Percentiles rank a stretch among this genome's conserved stretches.
Conservation (phyloP, 2,329 filamentous ascomycete species). For the Pseudocercospora fuligena region DNA sequence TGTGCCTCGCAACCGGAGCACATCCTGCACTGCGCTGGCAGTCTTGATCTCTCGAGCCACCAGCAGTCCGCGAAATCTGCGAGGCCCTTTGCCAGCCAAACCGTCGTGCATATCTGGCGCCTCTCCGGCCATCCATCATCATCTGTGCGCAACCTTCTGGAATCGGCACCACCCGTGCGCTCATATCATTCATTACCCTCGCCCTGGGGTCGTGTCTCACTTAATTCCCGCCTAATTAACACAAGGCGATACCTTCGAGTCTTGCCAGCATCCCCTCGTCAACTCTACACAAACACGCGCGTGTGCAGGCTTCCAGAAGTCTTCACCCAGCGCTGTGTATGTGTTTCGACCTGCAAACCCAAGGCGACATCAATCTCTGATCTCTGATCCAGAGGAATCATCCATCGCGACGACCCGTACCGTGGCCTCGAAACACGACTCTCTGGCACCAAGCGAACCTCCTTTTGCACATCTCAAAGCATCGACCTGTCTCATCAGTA, state of each 20-base stretch:
- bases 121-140: conserved; percentile 8
- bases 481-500: conserved; percentile 38
- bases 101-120: conserved; percentile 7
- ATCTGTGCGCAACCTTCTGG: conserved; percentile 28
- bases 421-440: conserved; percentile 20
- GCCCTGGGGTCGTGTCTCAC: conserved; percentile 29
- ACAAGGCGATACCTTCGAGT: conserved; percentile 22
- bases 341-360: not conserved
- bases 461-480: conserved; percentile 29
- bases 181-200: conserved; percentile 26
- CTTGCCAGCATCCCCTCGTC: conserved; percentile 28
- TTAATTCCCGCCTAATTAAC: conserved; percentile 33
- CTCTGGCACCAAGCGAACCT: conserved; percentile 25
- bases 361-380: not conserved
- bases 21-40: conserved; percentile 8
- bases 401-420: conserved; percentile 28
- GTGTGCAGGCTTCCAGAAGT: conserved; percentile 15
- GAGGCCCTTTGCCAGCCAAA: not conserved
- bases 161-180: conserved; percentile 25
- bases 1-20: conserved; percentile 14
- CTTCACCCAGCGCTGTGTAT: not conserved
- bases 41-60: not conserved
- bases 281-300: conserved; percentile 16
- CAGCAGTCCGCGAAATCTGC: not conserved
- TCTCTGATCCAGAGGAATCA: conserved; percentile 1